A percentile compares a stretch with the other conserved stretches of the same genome.
Evolutionary conservation across 2,329 filamentous ascomycete species (phyloP).

Genomic region (Fusarium sp.): DNA sequence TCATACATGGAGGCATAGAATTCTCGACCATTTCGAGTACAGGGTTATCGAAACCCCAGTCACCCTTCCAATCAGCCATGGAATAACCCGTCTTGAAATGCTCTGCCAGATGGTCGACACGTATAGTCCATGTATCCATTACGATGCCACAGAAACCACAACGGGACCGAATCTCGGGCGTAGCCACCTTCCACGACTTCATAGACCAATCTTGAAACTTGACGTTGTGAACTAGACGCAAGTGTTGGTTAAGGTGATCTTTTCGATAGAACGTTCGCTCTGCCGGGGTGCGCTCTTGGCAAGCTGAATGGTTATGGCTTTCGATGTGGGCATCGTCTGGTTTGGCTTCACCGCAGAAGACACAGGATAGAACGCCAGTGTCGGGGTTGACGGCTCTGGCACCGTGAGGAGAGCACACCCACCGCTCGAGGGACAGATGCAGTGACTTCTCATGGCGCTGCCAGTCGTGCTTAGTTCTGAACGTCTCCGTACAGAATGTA

Average conservation of each 20-base stretch:
- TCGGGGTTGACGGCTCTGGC: slow-evolving; percentile 65
- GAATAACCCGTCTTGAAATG: slow-evolving; percentile 73
- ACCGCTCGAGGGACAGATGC: slow-evolving; percentile 70
- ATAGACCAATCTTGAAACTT: slow-evolving; percentile 72
- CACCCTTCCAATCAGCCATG: slow-evolving; percentile 76
- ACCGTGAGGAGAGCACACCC: slow-evolving; percentile 70
- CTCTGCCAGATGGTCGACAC: slow-evolving; percentile 71
- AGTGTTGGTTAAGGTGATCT: slow-evolving; percentile 72
- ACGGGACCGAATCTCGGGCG: slow-evolving; percentile 68
- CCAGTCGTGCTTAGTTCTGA: slow-evolving; percentile 75
- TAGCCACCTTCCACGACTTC: slow-evolving; percentile 68
- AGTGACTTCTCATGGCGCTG: slow-evolving; percentile 75
- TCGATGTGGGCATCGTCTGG: slow-evolving; percentile 66
- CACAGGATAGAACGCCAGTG: slow-evolving; percentile 65
- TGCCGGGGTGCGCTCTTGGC: slow-evolving; percentile 69
- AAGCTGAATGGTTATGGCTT: slow-evolving; percentile 68
- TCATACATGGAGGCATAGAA: slow-evolving; percentile 71
- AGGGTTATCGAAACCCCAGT: slow-evolving; percentile 71
- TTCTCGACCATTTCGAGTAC: slow-evolving; percentile 72
- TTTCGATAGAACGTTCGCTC: slow-evolving; percentile 74
- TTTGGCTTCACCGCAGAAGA: slow-evolving; percentile 66
- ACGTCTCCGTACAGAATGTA: slow-evolving; percentile 74
- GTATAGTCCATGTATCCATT: slow-evolving; percentile 68
- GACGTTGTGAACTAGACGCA: slow-evolving; percentile 68
- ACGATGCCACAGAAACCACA: slow-evolving; percentile 72